Percentiles rank a stretch among this genome's conserved stretches.
phyloP scores from a whole-genome alignment of 2,329 filamentous ascomycete species.

The Xylaria sp. region DNA sequence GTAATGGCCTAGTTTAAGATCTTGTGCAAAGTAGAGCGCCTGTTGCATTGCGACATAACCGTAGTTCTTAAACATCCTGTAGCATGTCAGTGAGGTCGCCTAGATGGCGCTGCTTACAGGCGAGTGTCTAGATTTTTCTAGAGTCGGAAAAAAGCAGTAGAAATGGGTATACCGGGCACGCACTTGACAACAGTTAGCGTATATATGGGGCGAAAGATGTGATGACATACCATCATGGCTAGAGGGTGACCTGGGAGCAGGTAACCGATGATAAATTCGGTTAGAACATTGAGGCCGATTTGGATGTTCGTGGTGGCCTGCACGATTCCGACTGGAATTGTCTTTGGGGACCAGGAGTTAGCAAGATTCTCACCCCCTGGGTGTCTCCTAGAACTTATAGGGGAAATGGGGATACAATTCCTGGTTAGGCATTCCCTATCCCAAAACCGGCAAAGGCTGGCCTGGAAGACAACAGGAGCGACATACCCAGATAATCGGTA shows the following conservation, averaged over 20 bases:
- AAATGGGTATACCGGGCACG: background rate
- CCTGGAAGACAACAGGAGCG: background rate
- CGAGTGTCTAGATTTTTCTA: background rate
- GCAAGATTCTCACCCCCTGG: background rate
- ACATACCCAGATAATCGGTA: constrained; percentile 58
- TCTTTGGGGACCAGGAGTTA: constrained; percentile 2
- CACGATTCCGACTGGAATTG: constrained; percentile 54
- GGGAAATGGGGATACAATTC: background rate
- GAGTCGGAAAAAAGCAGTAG: no score
- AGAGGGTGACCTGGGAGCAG: constrained; percentile 73
- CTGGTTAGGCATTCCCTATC: background rate
- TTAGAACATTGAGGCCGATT: constrained; percentile 69
- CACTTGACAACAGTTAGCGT: constrained; percentile 9
- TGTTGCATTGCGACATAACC: constrained; percentile 72
- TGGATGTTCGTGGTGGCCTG: constrained; percentile 67
- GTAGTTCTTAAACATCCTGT: constrained; percentile 71
- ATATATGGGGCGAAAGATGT: background rate
- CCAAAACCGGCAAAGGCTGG: background rate
- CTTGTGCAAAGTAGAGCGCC: constrained; percentile 68
- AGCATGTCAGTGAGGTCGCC: background rate
- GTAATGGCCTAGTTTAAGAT: constrained; percentile 72
- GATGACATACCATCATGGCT: constrained; percentile 64
- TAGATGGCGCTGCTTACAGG: background rate
- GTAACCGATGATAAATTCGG: constrained; percentile 76
- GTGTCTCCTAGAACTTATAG: background rate